phyloP scores from a whole-genome alignment of 1,284 basidiomycete species.

The Cryptococcus hybrid region DNA sequence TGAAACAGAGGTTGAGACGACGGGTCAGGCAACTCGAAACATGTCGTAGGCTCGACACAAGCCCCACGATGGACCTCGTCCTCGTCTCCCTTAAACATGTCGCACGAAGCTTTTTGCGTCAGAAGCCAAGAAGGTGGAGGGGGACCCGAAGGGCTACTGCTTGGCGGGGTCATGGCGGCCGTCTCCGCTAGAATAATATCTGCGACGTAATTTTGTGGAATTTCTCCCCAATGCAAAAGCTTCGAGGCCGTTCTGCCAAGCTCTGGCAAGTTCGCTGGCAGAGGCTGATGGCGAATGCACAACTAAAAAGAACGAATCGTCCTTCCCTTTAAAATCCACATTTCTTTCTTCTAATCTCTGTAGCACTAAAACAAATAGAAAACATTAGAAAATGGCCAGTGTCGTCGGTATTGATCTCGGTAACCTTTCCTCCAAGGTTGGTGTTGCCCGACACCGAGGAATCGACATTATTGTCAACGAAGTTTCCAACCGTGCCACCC shows the following conservation, averaged over 20 bases:
- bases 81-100: too few relatives aligned
- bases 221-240: not conserved
- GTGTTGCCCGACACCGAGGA: conserved; percentile 86
- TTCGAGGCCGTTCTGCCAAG: conserved; percentile 9
- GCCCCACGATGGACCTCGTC: not conserved
- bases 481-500: conserved; percentile 89
- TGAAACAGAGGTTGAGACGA: too few relatives aligned
- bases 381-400: conserved; percentile 34
- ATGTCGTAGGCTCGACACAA: not conserved
- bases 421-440: conserved; percentile 85
- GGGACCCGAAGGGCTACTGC: too few relatives aligned
- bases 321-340: not conserved
- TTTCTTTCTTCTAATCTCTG: not conserved
- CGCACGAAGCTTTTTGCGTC: too few relatives aligned
- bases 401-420: conserved; percentile 93
- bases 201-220: not conserved
- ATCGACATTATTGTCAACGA: conserved; percentile 96
- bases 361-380: conserved; percentile 3
- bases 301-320: too few relatives aligned
- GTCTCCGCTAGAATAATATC: too few relatives aligned
- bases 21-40: too few relatives aligned
- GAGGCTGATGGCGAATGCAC: too few relatives aligned
- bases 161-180: too few relatives aligned
- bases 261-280: not conserved
- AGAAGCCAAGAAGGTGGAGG: too few relatives aligned